A percentile compares a stretch with the other conserved stretches of the same genome.
Evolutionary conservation across 371 early-diverging fungal genomes (phyloP).

Genomic region (Mortierella sp.): DNA sequence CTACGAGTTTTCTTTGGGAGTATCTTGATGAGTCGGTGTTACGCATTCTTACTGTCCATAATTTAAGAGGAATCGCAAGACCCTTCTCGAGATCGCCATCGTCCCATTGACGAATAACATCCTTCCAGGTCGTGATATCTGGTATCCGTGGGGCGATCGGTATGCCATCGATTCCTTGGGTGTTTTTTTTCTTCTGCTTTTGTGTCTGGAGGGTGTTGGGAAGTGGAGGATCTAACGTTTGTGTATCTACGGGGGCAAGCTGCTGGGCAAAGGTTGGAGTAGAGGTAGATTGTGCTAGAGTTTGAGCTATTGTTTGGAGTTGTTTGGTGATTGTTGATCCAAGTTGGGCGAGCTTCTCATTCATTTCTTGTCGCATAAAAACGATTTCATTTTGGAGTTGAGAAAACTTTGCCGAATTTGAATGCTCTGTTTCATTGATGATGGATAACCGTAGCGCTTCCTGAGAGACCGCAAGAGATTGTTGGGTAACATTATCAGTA

Average conservation of each 20-base stretch:
- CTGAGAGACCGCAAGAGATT: not conserved
- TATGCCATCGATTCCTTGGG: no score
- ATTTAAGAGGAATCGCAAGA: not conserved
- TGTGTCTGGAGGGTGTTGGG: no score
- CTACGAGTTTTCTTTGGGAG: not conserved
- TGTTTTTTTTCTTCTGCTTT: no score
- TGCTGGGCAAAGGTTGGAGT: no score
- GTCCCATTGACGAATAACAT: slow-evolving; percentile 17
- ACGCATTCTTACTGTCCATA: slow-evolving; percentile 14
- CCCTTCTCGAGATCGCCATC: slow-evolving; percentile 17
- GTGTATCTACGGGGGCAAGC: no score
- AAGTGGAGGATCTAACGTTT: no score
- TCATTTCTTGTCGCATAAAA: not conserved
- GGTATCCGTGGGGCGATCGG: not conserved
- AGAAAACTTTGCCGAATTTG: no score
- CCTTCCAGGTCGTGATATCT: slow-evolving; percentile 7
- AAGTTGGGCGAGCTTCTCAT: not conserved
- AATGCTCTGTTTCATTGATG: not conserved
- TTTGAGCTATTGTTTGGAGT: not conserved
- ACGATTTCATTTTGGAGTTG: not conserved
- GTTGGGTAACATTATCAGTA: not conserved
- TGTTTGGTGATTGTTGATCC: not conserved
- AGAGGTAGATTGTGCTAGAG: not conserved
- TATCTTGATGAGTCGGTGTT: not conserved
- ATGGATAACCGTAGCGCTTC: slow-evolving; percentile 1